Evolutionary conservation across 108 stramenopile genomes (phyloP), one percentile per base, ranked within the genome.

Genomic region (Skeletonema tropicum): DNA sequence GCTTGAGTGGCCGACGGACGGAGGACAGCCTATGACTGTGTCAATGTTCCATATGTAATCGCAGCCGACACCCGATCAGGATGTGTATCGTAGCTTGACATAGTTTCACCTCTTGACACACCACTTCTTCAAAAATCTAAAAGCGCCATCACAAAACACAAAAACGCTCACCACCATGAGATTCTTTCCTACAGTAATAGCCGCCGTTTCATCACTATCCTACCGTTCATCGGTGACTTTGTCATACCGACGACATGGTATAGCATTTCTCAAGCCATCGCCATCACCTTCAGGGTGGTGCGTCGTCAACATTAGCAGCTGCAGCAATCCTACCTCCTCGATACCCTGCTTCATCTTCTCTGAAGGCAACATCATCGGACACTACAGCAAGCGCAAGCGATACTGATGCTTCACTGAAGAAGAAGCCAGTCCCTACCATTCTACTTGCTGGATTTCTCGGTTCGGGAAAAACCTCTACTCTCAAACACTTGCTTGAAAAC

Each of bases 371-470:
- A 55, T 55, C 52, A 9, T 55, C 52, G 9, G 52, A 55, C 21
- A 55, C 52, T 25, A 55, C 52, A 8, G 52, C 52, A 1, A 5
- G 23, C 52, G 23, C 23, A 10, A 10, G 9, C 19, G 23, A 55
- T 26, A 17, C 36, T 30, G 49, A 64, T 19, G 21, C 66, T 29
- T 31, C 42, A 17, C 11, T 41, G 21, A 42, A 31, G 19, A 55
- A 52, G 39, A 72, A 52, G 25, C 80, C 80, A 30, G 72, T 94
- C 45, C 96, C 94, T 59, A 92, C 94, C 30, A 97, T 94, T 11
- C 87, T 99, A 17, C 74, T 99, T 23, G 80, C 86, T n/a, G 98
- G 98, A 1, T 99, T 99, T 71, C 84, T 99, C 30, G 98, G 98
- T 11, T 79, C 85, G 8, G 98, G 98, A 11, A 99, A 99, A 76